Conservation (phyloP, 148 eudicot species). For the Cornus kousa region DNA sequence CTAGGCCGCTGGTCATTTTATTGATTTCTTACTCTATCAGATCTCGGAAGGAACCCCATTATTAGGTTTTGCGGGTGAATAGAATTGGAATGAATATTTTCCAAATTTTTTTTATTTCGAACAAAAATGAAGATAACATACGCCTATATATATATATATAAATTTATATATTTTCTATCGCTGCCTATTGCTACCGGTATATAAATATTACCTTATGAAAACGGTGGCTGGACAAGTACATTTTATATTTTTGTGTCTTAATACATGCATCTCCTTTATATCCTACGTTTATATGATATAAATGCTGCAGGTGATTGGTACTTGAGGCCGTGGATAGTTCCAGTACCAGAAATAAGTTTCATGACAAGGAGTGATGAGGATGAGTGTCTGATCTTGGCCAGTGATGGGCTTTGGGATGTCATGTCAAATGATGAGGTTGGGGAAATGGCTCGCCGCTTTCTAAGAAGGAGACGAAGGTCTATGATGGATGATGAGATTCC, state of each 20-base stretch:
- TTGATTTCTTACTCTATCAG: background rate
- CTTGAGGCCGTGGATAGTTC: constrained; percentile 72
- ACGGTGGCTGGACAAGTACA: too few species aligned
- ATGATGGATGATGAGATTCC: constrained; percentile 34
- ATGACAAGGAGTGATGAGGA: constrained; percentile 65
- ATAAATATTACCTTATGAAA: background rate
- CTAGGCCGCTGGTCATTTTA: background rate
- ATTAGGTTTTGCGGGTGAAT: background rate
- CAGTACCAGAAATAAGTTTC: constrained; percentile 74
- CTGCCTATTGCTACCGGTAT: background rate
- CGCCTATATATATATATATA: background rate
- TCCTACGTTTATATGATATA: too few species aligned
- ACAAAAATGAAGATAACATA: background rate
- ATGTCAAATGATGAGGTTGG: constrained; percentile 75
- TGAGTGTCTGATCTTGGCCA: constrained; percentile 80
- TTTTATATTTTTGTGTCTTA: too few species aligned
- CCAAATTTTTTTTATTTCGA: too few species aligned
- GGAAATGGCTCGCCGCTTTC: constrained; percentile 59
- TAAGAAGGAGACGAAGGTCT: constrained; percentile 47
- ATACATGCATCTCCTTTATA: too few species aligned
- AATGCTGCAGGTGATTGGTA: constrained; percentile 58
- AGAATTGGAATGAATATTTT: background rate
- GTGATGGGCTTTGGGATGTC: constrained; percentile 93
- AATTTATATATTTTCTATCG: background rate
- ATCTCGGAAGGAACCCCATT: background rate